Base-by-base conservation (phyloP, 2,329 filamentous ascomycete genomes). In the Magnaporthiopsis incrustans region DNA sequence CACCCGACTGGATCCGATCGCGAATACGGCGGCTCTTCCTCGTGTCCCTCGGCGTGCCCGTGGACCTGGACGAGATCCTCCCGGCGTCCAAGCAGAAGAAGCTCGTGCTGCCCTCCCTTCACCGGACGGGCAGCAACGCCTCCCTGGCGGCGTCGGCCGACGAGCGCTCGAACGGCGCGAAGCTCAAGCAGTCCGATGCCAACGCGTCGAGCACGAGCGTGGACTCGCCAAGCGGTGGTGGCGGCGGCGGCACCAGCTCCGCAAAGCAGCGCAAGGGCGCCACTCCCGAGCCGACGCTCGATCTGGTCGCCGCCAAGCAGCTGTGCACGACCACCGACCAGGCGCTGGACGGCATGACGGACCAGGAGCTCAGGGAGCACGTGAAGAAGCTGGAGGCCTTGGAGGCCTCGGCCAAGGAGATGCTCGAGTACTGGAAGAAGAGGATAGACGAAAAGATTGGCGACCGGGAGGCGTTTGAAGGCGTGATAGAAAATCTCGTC, bases 61-160 rank as follows among this genome's bases (percentile, higher is more conserved):
- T 99, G 59, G 95, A 99, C 71, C 83, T 99, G 0, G 95, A 99
- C 76, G 95, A 99, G 78, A 98, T 99, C 64, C 85, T 99, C 10
- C 95, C 95, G 0, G 93, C 94, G 0, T 96, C 91, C 15, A 98
- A 98, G 76, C 95, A 99, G 75, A 98, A 98, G 83, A 98, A 98
- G 74, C 87, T 99, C 25, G 85, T 99, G 5, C 83, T 99, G 1
- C 95, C 95, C 0, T 97, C 93, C 7, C 88, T 95, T 25, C 78
- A 79, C 64, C 75, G 73, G 22, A 70, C 75, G 73, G 82, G 77
- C 61, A 82, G 76, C 66, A 81, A 74, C 63, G 77, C 73, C 67
- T 89, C 79, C 32, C 82, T 79, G 44, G 79, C 84, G 57, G 82
- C 78, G 25, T 87, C 85, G 4, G 78, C 77, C 32, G 84, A 87